Conservation (phyloP, 768 basidiomycete species). For the Amanita exitialis region DNA sequence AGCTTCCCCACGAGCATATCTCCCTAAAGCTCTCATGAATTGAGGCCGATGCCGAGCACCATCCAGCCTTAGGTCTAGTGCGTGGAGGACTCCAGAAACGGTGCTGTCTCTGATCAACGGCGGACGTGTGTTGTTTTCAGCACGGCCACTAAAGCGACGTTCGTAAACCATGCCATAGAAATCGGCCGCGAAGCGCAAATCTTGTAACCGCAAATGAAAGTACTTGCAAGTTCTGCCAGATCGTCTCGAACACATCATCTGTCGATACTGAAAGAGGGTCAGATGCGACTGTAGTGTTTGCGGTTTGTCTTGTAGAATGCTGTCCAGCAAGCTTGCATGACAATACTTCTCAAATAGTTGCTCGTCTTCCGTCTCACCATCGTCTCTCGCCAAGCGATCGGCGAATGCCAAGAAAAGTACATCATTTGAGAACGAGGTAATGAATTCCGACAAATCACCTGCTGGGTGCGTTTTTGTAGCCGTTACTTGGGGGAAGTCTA, state of each 20-base stretch:
- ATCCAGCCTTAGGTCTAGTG: slow-evolving; percentile 49
- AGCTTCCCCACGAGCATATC: slow-evolving; percentile 40
- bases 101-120: slow-evolving; percentile 68
- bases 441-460: slow-evolving; percentile 74
- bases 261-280: slow-evolving; percentile 58
- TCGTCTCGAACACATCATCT: slow-evolving; percentile 33
- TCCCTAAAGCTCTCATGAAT: slow-evolving; percentile 34
- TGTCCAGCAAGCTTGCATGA: slow-evolving; percentile 71
- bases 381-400: slow-evolving; percentile 61
- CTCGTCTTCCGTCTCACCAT: slow-evolving; percentile 49
- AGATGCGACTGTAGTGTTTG: slow-evolving; percentile 69
- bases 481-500: slow-evolving; percentile 76
- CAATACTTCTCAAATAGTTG: slow-evolving; percentile 61
- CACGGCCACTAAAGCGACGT: slow-evolving; percentile 61
- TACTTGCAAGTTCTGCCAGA: slow-evolving; percentile 25
- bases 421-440: slow-evolving; percentile 81
- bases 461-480: slow-evolving; percentile 58
- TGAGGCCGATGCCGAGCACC: slow-evolving; percentile 25
- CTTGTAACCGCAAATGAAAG: slow-evolving; percentile 62
- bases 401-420: slow-evolving; percentile 72
- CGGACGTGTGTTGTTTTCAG: slow-evolving; percentile 54
- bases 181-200: slow-evolving; percentile 63
- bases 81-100: slow-evolving; percentile 53
- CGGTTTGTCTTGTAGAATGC: slow-evolving; percentile 86
- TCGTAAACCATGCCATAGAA: slow-evolving; percentile 74